Percentiles rank a stretch among this genome's conserved stretches.
phyloP scores from a whole-genome alignment of 257 asterid species.

The Nicotiana otophora region DNA sequence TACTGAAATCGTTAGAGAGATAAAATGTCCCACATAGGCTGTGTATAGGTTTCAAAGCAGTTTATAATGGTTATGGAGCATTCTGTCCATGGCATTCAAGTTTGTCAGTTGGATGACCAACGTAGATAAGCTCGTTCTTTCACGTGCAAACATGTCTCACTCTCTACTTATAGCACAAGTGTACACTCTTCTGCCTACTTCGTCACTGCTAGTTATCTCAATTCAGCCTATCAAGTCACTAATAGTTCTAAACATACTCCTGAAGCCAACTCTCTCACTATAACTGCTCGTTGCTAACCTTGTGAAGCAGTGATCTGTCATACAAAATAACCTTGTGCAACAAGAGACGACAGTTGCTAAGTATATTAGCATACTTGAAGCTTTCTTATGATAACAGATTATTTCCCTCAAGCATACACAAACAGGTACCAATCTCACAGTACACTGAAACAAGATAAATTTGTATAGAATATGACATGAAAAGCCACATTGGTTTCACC shows the following conservation, averaged over 20 bases:
- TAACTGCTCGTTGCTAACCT: background rate
- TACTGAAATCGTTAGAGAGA: background rate
- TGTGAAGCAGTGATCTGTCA: background rate
- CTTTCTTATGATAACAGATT: background rate
- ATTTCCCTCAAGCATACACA: background rate
- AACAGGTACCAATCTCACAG: background rate
- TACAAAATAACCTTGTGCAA: background rate
- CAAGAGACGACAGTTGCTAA: background rate
- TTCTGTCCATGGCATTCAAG: background rate
- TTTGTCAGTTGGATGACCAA: background rate
- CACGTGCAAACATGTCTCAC: background rate
- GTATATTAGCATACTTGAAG: background rate
- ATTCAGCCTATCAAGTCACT: background rate
- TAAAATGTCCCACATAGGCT: background rate
- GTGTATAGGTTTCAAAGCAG: background rate
- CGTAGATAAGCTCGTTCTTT: background rate
- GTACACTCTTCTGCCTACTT: background rate
- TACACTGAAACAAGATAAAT: background rate
- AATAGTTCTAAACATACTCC: background rate
- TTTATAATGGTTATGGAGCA: background rate
- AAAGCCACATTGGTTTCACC: background rate
- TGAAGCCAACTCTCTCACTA: background rate
- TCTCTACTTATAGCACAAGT: background rate
- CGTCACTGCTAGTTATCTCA: background rate
- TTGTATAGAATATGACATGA: background rate